Evolutionary conservation across 2,329 filamentous ascomycete genomes (phyloP), one percentile per base, ranked within the genome.

Genomic region (Geosmithia putterillii): DNA sequence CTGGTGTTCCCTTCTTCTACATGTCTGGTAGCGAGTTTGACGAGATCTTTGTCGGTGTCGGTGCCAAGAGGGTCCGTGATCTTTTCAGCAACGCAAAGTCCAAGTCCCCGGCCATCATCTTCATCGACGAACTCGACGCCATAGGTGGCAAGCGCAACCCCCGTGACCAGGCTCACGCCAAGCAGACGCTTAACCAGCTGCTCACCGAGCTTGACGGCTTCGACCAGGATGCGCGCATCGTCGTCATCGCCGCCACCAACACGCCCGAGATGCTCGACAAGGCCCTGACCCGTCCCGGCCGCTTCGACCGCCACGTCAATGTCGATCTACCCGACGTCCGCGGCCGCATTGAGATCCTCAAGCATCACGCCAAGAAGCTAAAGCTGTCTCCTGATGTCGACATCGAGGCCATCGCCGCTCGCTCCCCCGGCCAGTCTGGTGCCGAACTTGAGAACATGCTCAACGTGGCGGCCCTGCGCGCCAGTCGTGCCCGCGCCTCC

Each of bases 1-100:
- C 92, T 43, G 92, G 90, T 44, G 92, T 98, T 17, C 92, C 92
- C 1, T 98, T 98, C 73, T 98, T 96, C 73, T 98, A 95, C 74
- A 96, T 98, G 90, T 98, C 92, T 57, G 92, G 92, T 42, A 94
- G 87, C 46, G 92, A 98, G 61, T 98, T 98, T 58, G 92, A 98
- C 57, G 92, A 98, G 64, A 83, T 98, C 42, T 98, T 95, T 57
- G 94, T 98, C 32, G 92, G 92, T 58, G 92, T 98, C 43, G 88
- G 89, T 57, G 88, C 88, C 39, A 95, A 98, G 71, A 85, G 92
- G 56, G 90, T 98, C 41, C 86, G 92, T 46, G 92, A 95, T 48
- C 75, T 95, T n/a, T 94, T 95, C 61, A 67, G 72, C 39, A 79
- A 84, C 44, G 90, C 90, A 50, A 86, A 88, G 52, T 63, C 72